phyloP scores from a whole-genome alignment of 352 stramenopile species.

The Phytophthora sp. region DNA sequence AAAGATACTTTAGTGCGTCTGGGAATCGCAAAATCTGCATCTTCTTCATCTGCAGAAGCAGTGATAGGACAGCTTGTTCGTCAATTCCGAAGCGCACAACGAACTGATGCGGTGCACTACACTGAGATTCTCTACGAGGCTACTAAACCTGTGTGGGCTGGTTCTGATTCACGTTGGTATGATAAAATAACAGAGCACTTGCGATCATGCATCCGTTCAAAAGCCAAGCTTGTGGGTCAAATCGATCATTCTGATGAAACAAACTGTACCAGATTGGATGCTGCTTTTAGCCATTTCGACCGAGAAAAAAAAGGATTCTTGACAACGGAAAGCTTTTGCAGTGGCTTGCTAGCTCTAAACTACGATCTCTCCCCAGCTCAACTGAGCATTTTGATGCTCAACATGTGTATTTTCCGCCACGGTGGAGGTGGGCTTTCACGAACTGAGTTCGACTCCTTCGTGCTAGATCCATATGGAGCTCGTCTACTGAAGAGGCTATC shows the following conservation, averaged over 20 bases:
- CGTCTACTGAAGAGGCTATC: slow-evolving; percentile 45
- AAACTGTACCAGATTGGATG: slow-evolving; percentile 48
- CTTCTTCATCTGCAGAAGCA: slow-evolving; percentile 33
- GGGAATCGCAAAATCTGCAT: slow-evolving; percentile 34
- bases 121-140: slow-evolving; percentile 38
- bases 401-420: slow-evolving; percentile 56
- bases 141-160: neutral
- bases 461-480: slow-evolving; percentile 59
- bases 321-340: slow-evolving; percentile 35
- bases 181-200: slow-evolving; percentile 44
- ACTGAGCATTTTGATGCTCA: slow-evolving; percentile 41
- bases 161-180: slow-evolving; percentile 31
- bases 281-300: slow-evolving; percentile 75
- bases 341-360: slow-evolving; percentile 52
- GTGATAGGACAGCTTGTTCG: slow-evolving; percentile 62
- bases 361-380: slow-evolving; percentile 48
- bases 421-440: slow-evolving; percentile 50
- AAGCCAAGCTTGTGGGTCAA: slow-evolving; percentile 38
- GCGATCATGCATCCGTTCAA: slow-evolving; percentile 48
- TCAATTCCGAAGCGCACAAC: slow-evolving; percentile 45
- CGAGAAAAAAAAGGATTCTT: slow-evolving; percentile 59
- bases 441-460: slow-evolving; percentile 84
- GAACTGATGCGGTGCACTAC: slow-evolving; percentile 50
- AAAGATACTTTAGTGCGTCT: slow-evolving; percentile 58
- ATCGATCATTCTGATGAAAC: slow-evolving; percentile 34